phyloP scores from a whole-genome alignment of 2,329 filamentous ascomycete species.

The Bipolaris gigantea region DNA sequence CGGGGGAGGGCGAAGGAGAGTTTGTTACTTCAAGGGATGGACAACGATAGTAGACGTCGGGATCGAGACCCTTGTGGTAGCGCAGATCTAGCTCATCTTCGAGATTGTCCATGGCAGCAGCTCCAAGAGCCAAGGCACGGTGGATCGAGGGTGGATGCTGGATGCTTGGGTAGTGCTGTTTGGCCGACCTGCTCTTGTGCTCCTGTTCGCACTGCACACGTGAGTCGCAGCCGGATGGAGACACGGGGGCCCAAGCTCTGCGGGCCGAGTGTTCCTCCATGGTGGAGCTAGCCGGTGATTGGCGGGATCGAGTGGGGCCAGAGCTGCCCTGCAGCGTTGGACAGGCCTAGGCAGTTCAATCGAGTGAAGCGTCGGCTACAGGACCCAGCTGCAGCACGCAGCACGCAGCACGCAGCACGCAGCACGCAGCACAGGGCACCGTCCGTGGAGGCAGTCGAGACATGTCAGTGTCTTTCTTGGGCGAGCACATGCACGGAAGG shows the following conservation, averaged over 20 bases:
- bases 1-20: slow-evolving; percentile 6
- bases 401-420: background rate
- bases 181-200: background rate
- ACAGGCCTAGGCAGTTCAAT: background rate
- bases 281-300: slow-evolving; percentile 1
- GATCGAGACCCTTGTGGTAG: slow-evolving; percentile 30
- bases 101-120: slow-evolving; percentile 30
- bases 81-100: slow-evolving; percentile 39
- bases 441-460: background rate
- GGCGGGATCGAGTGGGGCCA: background rate
- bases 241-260: background rate
- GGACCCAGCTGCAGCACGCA: slow-evolving; percentile 1
- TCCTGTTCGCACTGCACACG: slow-evolving; percentile 4
- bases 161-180: background rate
- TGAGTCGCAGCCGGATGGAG: slow-evolving; percentile 4
- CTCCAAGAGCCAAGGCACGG: background rate
- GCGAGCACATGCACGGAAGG: too few relatives aligned
- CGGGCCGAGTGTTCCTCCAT: background rate
- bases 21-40: slow-evolving; percentile 30
- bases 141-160: slow-evolving; percentile 4
- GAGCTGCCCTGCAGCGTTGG: slow-evolving; percentile 9
- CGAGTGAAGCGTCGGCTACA: background rate
- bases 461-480: too few relatives aligned
- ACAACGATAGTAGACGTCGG: slow-evolving; percentile 40
- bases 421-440: background rate